Evolutionary conservation across 2,329 filamentous ascomycete species (phyloP).

Genomic region (Ophiostoma sp.): DNA sequence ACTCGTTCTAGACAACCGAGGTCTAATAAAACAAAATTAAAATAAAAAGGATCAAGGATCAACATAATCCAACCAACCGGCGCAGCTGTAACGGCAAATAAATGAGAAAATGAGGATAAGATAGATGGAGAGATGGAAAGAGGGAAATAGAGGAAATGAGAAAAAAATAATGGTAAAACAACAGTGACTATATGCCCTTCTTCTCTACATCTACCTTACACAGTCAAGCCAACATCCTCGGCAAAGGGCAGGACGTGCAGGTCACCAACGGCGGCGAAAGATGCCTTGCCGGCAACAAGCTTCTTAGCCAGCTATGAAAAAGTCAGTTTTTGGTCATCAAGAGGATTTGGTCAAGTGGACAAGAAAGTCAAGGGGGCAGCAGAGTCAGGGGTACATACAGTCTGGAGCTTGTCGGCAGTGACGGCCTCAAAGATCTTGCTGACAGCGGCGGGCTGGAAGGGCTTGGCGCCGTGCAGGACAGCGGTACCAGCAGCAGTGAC

Average conservation of each 20-base stretch:
- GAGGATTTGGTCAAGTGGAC: neutral
- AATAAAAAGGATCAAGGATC: neutral
- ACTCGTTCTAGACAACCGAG: slow-evolving; percentile 17
- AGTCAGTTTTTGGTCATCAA: neutral
- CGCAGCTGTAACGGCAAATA: slow-evolving; percentile 19
- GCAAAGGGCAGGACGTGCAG: slow-evolving; percentile 86
- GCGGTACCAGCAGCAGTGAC: slow-evolving; percentile 80
- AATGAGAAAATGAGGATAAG: slow-evolving; percentile 1
- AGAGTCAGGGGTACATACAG: slow-evolving; percentile 51
- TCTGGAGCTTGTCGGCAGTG: slow-evolving; percentile 76
- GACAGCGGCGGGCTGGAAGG: slow-evolving; percentile 76
- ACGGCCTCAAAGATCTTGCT: slow-evolving; percentile 70
- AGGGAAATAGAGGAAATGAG: neutral
- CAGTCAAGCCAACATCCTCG: slow-evolving; percentile 87
- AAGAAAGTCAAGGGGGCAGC: neutral
- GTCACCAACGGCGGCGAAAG: slow-evolving; percentile 85
- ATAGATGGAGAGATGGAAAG: neutral
- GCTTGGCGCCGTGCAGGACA: slow-evolving; percentile 73
- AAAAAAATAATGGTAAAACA: slow-evolving; percentile 12
- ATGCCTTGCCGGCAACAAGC: slow-evolving; percentile 81
- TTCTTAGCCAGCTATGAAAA: slow-evolving; percentile 70
- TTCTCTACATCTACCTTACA: slow-evolving; percentile 55
- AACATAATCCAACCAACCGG: slow-evolving; percentile 21
- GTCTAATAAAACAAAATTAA: slow-evolving; percentile 21
- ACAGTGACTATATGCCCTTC: slow-evolving; percentile 8